Conservation (phyloP, 805 yeast genomes). For the Lachancea quebecensis region DNA sequence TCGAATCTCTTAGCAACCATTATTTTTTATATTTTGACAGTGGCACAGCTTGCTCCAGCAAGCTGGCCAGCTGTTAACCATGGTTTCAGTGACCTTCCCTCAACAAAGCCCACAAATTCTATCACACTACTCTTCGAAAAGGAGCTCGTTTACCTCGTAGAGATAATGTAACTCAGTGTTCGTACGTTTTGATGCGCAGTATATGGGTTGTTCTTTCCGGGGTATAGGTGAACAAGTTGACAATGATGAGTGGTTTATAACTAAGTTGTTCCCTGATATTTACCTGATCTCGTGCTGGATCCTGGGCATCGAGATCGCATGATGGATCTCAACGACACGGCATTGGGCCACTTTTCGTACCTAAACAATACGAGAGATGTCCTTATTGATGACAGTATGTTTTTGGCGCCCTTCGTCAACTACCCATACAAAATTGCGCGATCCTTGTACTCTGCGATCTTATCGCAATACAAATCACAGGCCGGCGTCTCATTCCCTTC, state of each 20-base stretch:
- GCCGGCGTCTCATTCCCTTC: background rate
- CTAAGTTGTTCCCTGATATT: too few species aligned
- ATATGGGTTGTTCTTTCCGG: too few species aligned
- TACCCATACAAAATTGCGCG: conserved; percentile 15
- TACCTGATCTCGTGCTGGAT: too few species aligned
- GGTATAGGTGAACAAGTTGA: too few species aligned
- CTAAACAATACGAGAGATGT: conserved; percentile 18
- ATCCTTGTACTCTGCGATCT: conserved; percentile 18
- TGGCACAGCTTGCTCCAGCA: background rate
- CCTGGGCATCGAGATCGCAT: background rate
- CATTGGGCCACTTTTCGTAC: conserved; percentile 13
- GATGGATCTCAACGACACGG: background rate
- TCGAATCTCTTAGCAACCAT: conserved; percentile 33
- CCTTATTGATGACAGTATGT: conserved; percentile 8
- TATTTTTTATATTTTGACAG: conserved; percentile 9
- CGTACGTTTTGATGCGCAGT: too few species aligned
- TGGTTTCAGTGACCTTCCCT: too few species aligned
- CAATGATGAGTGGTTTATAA: too few species aligned
- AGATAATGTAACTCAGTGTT: too few species aligned
- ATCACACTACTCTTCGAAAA: too few species aligned
- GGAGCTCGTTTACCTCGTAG: too few species aligned
- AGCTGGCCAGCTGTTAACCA: background rate
- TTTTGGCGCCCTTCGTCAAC: conserved; percentile 15
- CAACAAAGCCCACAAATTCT: too few species aligned
- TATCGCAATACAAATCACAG: conserved; percentile 16